Percentiles rank a stretch among this genome's conserved stretches.
phyloP scores from a whole-genome alignment of 371 early-diverging fungal genomes.

The Quaeritorhiza haematococci region DNA sequence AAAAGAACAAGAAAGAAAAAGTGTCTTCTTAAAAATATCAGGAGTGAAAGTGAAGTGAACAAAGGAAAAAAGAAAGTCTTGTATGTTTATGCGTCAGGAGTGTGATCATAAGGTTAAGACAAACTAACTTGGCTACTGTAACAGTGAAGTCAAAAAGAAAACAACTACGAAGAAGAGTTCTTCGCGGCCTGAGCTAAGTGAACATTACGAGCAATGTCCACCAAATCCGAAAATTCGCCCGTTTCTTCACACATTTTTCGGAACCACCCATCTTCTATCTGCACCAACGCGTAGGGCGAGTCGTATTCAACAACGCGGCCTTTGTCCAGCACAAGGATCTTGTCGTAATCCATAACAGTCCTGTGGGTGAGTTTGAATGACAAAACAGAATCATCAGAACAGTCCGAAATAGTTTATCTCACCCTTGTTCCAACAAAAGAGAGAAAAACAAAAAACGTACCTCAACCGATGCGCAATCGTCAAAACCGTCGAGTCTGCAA shows the following conservation, averaged over 20 bases:
- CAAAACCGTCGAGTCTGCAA: conserved; percentile 54
- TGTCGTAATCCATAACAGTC: conserved; percentile 79
- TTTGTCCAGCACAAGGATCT: conserved; percentile 72
- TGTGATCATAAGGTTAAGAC: no score
- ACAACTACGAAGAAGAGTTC: no score
- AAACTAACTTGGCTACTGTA: no score
- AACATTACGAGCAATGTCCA: no score
- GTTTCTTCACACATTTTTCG: conserved; percentile 1
- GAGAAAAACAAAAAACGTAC: conserved; percentile 1
- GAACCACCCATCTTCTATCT: conserved; percentile 6
- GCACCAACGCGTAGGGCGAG: conserved; percentile 16
- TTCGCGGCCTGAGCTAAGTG: no score
- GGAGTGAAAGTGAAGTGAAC: no score
- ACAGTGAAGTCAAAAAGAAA: no score
- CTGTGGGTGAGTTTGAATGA: conserved; percentile 53
- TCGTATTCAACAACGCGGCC: conserved; percentile 68
- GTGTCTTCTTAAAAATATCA: no score
- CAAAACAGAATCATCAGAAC: neutral
- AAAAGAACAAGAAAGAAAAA: no score
- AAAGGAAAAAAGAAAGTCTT: no score
- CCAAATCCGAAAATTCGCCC: no score
- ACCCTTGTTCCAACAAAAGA: conserved; percentile 42
- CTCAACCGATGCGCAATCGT: conserved; percentile 68
- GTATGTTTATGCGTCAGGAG: no score
- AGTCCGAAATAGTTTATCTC: conserved; percentile 39